Evolutionary conservation across 1,139 yeast genomes (phyloP), one percentile per base, ranked within the genome.

Genomic region (Zygotorulaspora mrakii): DNA sequence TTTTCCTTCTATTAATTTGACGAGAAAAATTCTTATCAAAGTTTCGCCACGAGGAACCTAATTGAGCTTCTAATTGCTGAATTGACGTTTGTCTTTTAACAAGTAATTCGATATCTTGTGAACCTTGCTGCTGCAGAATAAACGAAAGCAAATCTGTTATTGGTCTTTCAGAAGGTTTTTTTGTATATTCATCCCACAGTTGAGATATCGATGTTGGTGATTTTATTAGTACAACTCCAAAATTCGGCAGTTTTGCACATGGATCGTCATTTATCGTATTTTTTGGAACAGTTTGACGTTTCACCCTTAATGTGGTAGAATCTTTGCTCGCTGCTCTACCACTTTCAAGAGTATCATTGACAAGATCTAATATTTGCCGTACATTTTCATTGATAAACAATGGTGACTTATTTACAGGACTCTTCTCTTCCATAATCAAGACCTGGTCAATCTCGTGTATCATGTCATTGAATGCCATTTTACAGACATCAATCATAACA

Each of bases 1-100:
- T 57, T 43, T 57, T 57, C 23, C 61, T 43, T 29, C 61, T 50
- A 37, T 57, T 57, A 13, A 57, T 52, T 37, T 57, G 61, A 23
- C 61, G 42, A 1, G 61, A 55, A 35, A 57, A 53, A 42, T 55
- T 55, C 35, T 55, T 57, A 30, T 55, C 58, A 21, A 40, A 46
- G 39, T 52, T 54, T 27, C 60, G 48, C 61, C 61, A 57, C 0
- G 55, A 47, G 2, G 59, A 54, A 6, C 60, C 60, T 21, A 46
- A 47, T 9, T 40, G 41, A 6, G 34, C 33, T 37, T 57, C 61
- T 10, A 57, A 39, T 12, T 51, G 50, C 25, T 47, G 40, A 12
- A 57, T 54, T 7, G 58, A 52, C 2, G 51, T 47, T n/a, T 43
- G 46, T 21, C 61, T 43, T 28, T 49, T 37, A 7, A 52, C 39